Evolutionary conservation across 768 basidiomycete species (phyloP).

Genomic region (Crassisporium funariophilum): DNA sequence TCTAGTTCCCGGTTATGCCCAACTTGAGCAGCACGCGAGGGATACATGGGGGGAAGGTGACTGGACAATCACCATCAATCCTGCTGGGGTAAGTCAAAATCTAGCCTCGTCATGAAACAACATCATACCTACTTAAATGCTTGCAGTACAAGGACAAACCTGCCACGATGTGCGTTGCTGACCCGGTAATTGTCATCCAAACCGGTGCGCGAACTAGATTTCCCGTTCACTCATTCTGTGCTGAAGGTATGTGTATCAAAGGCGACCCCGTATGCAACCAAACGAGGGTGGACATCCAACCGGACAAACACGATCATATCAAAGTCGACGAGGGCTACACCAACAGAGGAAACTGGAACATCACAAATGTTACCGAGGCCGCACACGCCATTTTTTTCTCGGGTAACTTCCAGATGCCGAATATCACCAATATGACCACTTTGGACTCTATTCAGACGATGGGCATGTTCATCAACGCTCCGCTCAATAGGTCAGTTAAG

Average conservation of each 20-base stretch:
- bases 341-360: slow-evolving; percentile 28
- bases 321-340: slow-evolving; percentile 26
- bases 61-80: slow-evolving; percentile 24
- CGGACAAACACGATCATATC: slow-evolving; percentile 20
- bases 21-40: slow-evolving; percentile 24
- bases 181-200: slow-evolving; percentile 14
- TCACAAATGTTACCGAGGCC: slow-evolving; percentile 29
- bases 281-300: slow-evolving; percentile 22
- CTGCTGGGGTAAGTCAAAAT: slow-evolving; percentile 25
- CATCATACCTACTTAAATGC: no score
- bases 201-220: slow-evolving; percentile 13
- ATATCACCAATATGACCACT: slow-evolving; percentile 17
- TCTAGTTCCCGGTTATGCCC: slow-evolving; percentile 26
- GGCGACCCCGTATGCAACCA: slow-evolving; percentile 21
- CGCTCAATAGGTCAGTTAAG: slow-evolving; percentile 25
- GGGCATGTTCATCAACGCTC: slow-evolving; percentile 29
- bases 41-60: slow-evolving; percentile 28
- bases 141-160: slow-evolving; percentile 30
- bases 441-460: slow-evolving; percentile 12
- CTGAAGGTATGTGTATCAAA: no score
- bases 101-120: no score
- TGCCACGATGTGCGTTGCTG: slow-evolving; percentile 26
- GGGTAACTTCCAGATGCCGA: slow-evolving; percentile 24
- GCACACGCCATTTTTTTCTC: slow-evolving; percentile 28
- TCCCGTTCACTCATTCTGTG: no score